These are phyloP conservation scores for Plantago rigida DNA, from an alignment of 305 asterid genomes.

Conservation along the genomic window DNA sequence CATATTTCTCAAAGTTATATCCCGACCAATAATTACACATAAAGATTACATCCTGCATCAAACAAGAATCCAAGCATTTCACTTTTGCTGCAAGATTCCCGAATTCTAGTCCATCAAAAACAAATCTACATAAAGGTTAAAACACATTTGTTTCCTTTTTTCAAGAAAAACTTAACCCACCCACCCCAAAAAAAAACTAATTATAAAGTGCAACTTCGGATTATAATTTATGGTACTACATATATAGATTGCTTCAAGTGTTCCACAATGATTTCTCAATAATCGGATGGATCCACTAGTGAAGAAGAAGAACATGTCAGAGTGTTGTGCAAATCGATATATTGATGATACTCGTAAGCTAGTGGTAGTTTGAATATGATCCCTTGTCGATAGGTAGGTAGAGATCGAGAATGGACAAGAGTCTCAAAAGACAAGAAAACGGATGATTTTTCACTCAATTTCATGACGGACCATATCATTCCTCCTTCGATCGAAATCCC, in stretches of 20 bases:
- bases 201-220: too few relatives aligned
- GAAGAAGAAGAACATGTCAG: slow-evolving; percentile 1
- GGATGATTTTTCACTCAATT: slow-evolving; percentile 16
- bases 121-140: too few relatives aligned
- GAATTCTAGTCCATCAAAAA: not conserved
- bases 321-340: not conserved
- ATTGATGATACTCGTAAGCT: not conserved
- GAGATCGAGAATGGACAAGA: slow-evolving; percentile 13
- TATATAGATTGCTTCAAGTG: too few relatives aligned
- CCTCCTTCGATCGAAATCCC: slow-evolving; percentile 23
- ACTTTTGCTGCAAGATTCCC: slow-evolving; percentile 28
- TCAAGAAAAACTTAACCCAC: too few relatives aligned
- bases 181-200: too few relatives aligned
- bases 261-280: slow-evolving; percentile 25
- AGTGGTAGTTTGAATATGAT: not conserved
- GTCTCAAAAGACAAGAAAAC: slow-evolving; percentile 28
- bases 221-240: too few relatives aligned
- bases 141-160: too few relatives aligned
- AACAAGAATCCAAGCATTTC: slow-evolving; percentile 36
- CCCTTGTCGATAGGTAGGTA: too few relatives aligned
- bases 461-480: slow-evolving; percentile 2
- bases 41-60: slow-evolving; percentile 24
- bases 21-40: slow-evolving; percentile 23
- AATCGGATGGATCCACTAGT: not conserved
- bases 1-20: too few relatives aligned